phyloP scores from a whole-genome alignment of 2,329 filamentous ascomycete species.

The Calonectria henricotiae region DNA sequence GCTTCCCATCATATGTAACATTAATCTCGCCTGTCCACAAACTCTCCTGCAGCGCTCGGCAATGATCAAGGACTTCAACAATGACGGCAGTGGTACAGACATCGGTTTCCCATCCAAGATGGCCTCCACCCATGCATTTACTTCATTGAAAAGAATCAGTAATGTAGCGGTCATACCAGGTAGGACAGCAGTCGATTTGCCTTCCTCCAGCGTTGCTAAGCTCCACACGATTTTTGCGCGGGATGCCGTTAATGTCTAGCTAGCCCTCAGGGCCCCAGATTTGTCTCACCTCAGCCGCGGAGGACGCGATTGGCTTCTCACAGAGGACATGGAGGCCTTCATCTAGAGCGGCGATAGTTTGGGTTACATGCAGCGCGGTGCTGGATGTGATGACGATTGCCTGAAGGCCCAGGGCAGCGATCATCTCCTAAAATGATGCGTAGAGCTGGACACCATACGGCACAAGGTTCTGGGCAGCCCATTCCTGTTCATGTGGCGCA shows the following conservation, averaged over 20 bases:
- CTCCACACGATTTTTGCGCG: neutral
- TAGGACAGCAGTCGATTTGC: neutral
- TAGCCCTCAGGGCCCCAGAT: neutral
- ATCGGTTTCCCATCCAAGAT: neutral
- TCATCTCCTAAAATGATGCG: neutral
- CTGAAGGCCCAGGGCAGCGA: neutral
- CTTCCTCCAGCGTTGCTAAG: neutral
- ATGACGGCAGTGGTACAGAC: neutral
- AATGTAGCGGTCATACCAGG: neutral
- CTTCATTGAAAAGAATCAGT: neutral
- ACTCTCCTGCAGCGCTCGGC: neutral
- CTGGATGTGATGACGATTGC: neutral
- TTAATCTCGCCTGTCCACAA: neutral
- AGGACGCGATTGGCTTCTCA: neutral
- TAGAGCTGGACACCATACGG: neutral
- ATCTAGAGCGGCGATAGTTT: neutral
- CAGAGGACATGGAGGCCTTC: neutral
- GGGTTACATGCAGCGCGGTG: neutral
- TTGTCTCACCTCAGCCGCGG: neutral
- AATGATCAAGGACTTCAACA: neutral
- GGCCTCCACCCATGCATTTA: neutral
- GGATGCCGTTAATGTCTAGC: neutral
- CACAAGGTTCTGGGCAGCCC: neutral
- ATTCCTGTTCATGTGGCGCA: neutral
- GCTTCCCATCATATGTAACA: neutral